These are phyloP conservation scores for Yamadazyma spencermartinsiae DNA, from an alignment of 1,139 yeast species.

Conservation along the genomic window DNA sequence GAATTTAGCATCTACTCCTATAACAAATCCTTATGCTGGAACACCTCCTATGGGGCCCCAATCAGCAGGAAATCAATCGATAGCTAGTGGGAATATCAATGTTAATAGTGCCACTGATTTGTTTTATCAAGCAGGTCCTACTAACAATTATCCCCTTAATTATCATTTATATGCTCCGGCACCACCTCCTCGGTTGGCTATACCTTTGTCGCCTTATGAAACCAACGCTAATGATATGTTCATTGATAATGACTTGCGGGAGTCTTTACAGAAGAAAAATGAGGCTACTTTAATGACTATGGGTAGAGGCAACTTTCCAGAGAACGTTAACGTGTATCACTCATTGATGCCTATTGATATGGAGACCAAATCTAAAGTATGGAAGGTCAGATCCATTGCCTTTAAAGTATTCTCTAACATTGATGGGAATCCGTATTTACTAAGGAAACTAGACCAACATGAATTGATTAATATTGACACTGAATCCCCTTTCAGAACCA, in stretches of 20 bases:
- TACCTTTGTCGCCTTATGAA: constrained; percentile 67
- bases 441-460: constrained; percentile 67
- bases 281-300: constrained; percentile 78
- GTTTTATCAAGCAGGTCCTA: constrained; percentile 20
- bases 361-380: constrained; percentile 53
- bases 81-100: constrained; percentile 8
- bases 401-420: constrained; percentile 79
- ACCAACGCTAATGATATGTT: constrained; percentile 69
- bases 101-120: constrained; percentile 3
- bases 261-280: constrained; percentile 67
- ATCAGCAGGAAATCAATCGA: constrained; percentile 10
- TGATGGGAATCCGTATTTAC: constrained; percentile 77
- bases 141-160: constrained; percentile 61
- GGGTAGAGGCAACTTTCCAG: constrained; percentile 62
- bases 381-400: constrained; percentile 61
- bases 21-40: constrained; percentile 8
- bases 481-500: constrained; percentile 47
- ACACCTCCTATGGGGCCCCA: constrained; percentile 4
- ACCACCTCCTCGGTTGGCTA: constrained; percentile 71
- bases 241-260: constrained; percentile 71
- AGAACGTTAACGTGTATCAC: constrained; percentile 78
- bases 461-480: constrained; percentile 50
- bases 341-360: constrained; percentile 83
- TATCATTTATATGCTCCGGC: constrained; percentile 90
- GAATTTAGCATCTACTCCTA: constrained; percentile 8